Conservation (phyloP, 2,329 filamentous ascomycete species). For the Ceratocystis huliohia region DNA sequence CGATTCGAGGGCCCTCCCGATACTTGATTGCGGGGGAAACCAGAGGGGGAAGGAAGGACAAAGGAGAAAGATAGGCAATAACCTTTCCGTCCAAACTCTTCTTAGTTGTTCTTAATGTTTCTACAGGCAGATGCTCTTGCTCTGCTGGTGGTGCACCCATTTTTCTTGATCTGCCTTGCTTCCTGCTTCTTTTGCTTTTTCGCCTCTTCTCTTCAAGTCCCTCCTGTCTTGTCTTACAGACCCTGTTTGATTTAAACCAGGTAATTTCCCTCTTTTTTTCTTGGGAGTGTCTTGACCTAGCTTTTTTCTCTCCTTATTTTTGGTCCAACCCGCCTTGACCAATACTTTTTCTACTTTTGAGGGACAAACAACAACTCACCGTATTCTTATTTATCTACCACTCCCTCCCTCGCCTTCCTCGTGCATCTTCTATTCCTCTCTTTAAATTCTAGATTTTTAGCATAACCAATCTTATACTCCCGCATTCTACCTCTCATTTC, state of each 20-base stretch:
- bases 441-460: background rate
- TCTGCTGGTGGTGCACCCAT: background rate
- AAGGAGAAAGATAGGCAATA: background rate
- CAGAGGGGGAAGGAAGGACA: background rate
- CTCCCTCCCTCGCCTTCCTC: background rate
- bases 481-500: too few relatives aligned
- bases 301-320: conserved; percentile 6
- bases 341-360: background rate
- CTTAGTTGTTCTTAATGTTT: background rate
- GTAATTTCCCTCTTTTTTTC: conserved; percentile 9
- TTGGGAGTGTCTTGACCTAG: background rate
- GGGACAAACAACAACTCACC: background rate
- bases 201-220: background rate
- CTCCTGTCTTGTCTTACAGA: conserved; percentile 1
- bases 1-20: background rate
- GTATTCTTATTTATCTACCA: background rate
- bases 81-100: background rate
- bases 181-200: background rate
- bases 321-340: background rate
- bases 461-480: background rate
- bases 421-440: background rate
- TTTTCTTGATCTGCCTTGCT: background rate
- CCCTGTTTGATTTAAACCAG: conserved; percentile 7
- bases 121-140: background rate
- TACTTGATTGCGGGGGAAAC: conserved; percentile 2